Evolutionary conservation across 2,329 filamentous ascomycete genomes (phyloP), one percentile per base, ranked within the genome.

Genomic region (Trichocomaceae sp.): DNA sequence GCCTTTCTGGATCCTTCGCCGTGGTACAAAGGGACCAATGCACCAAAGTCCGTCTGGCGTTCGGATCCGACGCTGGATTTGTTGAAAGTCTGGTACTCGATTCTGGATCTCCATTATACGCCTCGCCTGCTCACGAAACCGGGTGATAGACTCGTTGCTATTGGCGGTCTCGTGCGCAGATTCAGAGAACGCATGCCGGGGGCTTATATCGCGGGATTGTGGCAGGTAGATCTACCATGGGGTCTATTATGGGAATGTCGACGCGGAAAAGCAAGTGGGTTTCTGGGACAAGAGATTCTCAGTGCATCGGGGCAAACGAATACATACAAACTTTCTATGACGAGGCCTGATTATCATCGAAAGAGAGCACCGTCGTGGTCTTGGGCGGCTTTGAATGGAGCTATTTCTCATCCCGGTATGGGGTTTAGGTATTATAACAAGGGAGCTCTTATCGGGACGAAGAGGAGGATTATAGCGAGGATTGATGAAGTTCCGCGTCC

Each of bases 211-310:
- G 50, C 50, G 2, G 50, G 50, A 2, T n/a, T 52, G 7, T 52
- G 50, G 50, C 41, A 52, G 15, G 22, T 47, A 13, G 50, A 52
- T 29, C 20, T 52, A 23, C 50, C 42, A 17, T 52, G 50, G 50
- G 50, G 50, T 13, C 20, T 52, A 13, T 46, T 52, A 29, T 52
- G 50, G 50, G 26, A 52, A 19, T 52, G 50, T 19, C 44, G 50
- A n/a, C 50, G 50, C n/a, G 50, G 50, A 12, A 46, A 19, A 7
- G n/a, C 26, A 4, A 47, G 20, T 20, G 19, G 15, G 5, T 22
- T 52, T 5, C 8, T 47, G 15, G 50, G 44, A 1, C 15, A 7
- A 10, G 50, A 52, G n/a, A 26, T 52, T 13, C 33, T 52, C 2
- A 52, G n/a, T n/a, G n/a, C n/a, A n/a, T n/a, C n/a, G n/a, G 12